These are phyloP conservation scores for Wickerhamiella cacticola DNA, from an alignment of 805 yeast species.

Conservation along the genomic window DNA sequence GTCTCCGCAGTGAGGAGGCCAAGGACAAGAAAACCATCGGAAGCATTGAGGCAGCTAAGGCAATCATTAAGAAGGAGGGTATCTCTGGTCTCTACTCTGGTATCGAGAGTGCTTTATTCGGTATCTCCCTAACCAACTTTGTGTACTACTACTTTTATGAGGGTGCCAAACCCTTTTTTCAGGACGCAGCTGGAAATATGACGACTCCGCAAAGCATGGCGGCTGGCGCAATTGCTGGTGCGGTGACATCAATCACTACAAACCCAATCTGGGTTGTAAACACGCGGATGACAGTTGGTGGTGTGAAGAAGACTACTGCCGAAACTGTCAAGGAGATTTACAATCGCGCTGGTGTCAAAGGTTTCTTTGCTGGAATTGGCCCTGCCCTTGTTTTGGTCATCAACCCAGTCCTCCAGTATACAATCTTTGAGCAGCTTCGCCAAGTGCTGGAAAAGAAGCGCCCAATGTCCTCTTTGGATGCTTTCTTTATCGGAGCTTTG, in stretches of 20 bases:
- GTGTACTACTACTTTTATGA: conserved; percentile 88
- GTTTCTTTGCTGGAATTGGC: conserved; percentile 71
- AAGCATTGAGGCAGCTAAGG: conserved; percentile 33
- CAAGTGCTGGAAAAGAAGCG: conserved; percentile 47
- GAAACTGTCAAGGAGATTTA: conserved; percentile 49
- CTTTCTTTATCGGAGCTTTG: conserved; percentile 76
- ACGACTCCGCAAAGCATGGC: conserved; percentile 55
- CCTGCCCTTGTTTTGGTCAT: conserved; percentile 80
- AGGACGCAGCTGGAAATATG: conserved; percentile 25
- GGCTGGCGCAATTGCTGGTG: conserved; percentile 80
- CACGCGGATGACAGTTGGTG: conserved; percentile 66
- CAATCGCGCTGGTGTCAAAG: conserved; percentile 54
- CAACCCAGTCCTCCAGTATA: conserved; percentile 86
- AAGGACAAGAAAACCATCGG: conserved; percentile 20
- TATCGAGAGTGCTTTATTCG: conserved; percentile 73
- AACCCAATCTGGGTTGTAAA: conserved; percentile 96
- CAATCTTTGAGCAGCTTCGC: conserved; percentile 77
- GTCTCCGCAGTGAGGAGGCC: conserved; percentile 19
- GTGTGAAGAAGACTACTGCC: conserved; percentile 36
- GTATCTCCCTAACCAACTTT: conserved; percentile 76
- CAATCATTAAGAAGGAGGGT: conserved; percentile 48
- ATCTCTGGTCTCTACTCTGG: conserved; percentile 67
- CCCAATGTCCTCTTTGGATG: conserved; percentile 55
- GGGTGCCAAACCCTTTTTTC: conserved; percentile 34
- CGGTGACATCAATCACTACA: conserved; percentile 66